Evolutionary conservation across 2,329 filamentous ascomycete species (phyloP).

Genomic region (Curvularia eragrostidis): DNA sequence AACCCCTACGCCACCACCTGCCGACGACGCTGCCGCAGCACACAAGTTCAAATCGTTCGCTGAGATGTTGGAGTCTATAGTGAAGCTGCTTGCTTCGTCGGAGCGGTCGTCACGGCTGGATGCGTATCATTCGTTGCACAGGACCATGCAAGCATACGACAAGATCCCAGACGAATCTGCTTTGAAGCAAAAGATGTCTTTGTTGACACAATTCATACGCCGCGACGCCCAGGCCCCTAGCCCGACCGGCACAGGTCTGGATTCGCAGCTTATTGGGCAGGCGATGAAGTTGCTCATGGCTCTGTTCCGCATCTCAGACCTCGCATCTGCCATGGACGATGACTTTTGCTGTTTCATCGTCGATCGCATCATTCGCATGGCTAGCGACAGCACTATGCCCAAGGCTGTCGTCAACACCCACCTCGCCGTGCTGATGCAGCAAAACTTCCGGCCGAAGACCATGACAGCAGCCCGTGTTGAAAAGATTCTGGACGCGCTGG

Average conservation of each 20-base stretch:
- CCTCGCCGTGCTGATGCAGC: conserved; percentile 79
- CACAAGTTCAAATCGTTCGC: conserved; percentile 67
- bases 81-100: conserved; percentile 78
- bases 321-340: conserved; percentile 72
- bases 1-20: conserved; percentile 43
- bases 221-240: conserved; percentile 75
- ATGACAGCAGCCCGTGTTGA: conserved; percentile 76
- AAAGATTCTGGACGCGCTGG: conserved; percentile 72
- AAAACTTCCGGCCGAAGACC: conserved; percentile 76
- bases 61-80: conserved; percentile 83
- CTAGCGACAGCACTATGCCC: conserved; percentile 71
- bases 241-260: conserved; percentile 60
- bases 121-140: conserved; percentile 81
- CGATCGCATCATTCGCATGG: conserved; percentile 77
- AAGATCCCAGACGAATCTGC: conserved; percentile 66
- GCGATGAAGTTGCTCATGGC: conserved; percentile 78
- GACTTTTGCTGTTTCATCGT: conserved; percentile 83
- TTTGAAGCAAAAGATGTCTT: conserved; percentile 72
- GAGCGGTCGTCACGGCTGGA: conserved; percentile 78
- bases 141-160: conserved; percentile 79
- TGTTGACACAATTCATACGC: conserved; percentile 82
- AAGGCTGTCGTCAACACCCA: conserved; percentile 82
- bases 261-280: conserved; percentile 76
- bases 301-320: conserved; percentile 76
- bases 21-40: conserved; percentile 50